Base-by-base conservation (phyloP, 148 eudicot species). In the Heliosperma pusillum region DNA sequence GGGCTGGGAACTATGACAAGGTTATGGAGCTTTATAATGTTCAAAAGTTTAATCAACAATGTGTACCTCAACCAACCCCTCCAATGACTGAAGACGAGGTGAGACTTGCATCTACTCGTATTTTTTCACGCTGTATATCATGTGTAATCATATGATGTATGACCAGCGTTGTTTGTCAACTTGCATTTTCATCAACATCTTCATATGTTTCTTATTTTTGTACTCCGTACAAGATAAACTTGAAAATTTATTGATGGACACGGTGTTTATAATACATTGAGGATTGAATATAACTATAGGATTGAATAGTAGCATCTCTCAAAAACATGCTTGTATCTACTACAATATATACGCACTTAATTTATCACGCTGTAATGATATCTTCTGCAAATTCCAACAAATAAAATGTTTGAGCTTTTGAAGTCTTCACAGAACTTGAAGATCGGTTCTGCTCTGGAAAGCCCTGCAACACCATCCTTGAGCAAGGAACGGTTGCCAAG, bases 21-120 rank as follows among this genome's bases (percentile, higher is more conserved):
- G 88, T 94, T 36, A 87, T 89, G 90, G 98, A 94, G 76, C 82
- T 94, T 65, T 94, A 94, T 85, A 94, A 94, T 64, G 98, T 94
- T 83, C 93, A 89, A 77, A 84, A 82, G 77, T 84, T 89, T 58
- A 85, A 89, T 68, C 89, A 78, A 55, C 88, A 89, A 66, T 61
- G 83, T 53, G 89, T 85, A 42, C 95, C 98, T 17, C 56, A 75
- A 19, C 85, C 86, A 77, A 82, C 92, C 71, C 91, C 93, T 21
- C 76, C 85, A 1, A 74, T 81, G 73, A 84, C 98, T 27, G 96
- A 90, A 77, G 93, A 86, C 13, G 96, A 87, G 89, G 97, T 94
- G 69, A 83, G 82, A 17, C 74, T 62, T 75, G 29, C 7, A 27
- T 70, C 8, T 42, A 20, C 22, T 36, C 42, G 42, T 36, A 36